Base-by-base conservation (phyloP, 306 rosid species). In the Abrus precatorius region DNA sequence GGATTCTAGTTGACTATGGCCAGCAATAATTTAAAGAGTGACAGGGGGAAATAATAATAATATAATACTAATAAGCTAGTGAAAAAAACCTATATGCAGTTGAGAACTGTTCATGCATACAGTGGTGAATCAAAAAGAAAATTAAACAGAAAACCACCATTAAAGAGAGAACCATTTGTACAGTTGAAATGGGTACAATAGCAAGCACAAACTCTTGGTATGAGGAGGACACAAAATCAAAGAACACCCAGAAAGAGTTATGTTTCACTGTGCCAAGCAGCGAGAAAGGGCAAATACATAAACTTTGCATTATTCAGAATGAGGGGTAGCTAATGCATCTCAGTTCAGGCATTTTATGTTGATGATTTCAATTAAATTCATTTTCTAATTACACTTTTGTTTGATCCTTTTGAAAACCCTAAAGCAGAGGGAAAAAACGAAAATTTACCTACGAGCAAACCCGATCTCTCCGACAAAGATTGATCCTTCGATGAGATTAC, bases 371-470 rank as follows among this genome's bases (percentile, higher is more conserved):
- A 48, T 68, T 28, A 33, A 44, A 63, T 69, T 61, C 50, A 62
- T 63, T 53, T 13, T 66, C 43, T 2, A 69, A 62, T 34, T 69
- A 43, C 20, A 69, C 34, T 56, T 43, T 50, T 27, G 40, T 69
- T 30, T 49, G 0, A 67, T 56, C 3, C 13, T 14, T 43, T 53
- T 43, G 61, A 52, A 68, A 80, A 77, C 84, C 84, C 78, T 64
- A 72, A 44, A 52, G 69, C 14, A 63, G 56, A 59, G 66, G 9
- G 60, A 45, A 56, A 56, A 67, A 76, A 65, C 63, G 76, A 2
- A 52, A 72, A 72, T 32, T 86, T 50, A 86, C 85, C 85, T 13
- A 28, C 1, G 69, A 30, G n/a, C 71, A 76, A 47, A 78, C 1
- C 30, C 49, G 52, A 75, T 60, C 34, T 12, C 54, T 50, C 40